phyloP scores from a whole-genome alignment of 2,329 filamentous ascomycete genomes.

The Arachnomyces sp. region DNA sequence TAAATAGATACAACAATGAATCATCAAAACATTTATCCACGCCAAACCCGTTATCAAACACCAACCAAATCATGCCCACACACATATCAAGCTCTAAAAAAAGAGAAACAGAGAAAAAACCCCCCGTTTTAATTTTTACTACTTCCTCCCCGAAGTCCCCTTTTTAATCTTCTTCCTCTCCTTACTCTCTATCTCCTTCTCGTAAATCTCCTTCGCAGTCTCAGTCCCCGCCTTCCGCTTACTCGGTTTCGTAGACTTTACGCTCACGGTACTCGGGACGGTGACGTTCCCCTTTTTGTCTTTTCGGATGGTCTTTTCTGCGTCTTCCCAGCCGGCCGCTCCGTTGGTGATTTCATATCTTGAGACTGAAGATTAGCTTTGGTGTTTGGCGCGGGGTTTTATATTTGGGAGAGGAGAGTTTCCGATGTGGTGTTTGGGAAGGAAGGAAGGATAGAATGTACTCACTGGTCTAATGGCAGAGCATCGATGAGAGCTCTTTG shows the following conservation, averaged over 20 bases:
- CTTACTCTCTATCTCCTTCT: conserved; percentile 36
- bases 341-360: conserved; percentile 43
- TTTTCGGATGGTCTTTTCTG: conserved; percentile 66
- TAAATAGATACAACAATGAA: too few relatives aligned
- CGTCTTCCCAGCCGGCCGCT: conserved; percentile 48
- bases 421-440: not conserved
- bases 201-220: conserved; percentile 43
- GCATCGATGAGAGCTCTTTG: conserved; percentile 85
- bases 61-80: too few relatives aligned
- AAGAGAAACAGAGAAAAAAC: too few relatives aligned
- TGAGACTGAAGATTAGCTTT: conserved; percentile 3
- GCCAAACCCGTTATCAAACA: too few relatives aligned
- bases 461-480: conserved; percentile 78
- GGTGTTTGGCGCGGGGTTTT: not conserved
- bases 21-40: too few relatives aligned
- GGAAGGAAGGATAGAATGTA: conserved; percentile 10
- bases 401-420: too few relatives aligned
- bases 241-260: conserved; percentile 62
- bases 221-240: conserved; percentile 64
- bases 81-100: too few relatives aligned
- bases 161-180: conserved; percentile 39
- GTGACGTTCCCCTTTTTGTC: conserved; percentile 46
- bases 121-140: too few relatives aligned
- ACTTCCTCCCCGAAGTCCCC: conserved; percentile 33
- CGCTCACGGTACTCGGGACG: conserved; percentile 51